Evolutionary conservation across 106 monocot genomes (phyloP).

Genomic region (Dendrobium chrysotoxum): DNA sequence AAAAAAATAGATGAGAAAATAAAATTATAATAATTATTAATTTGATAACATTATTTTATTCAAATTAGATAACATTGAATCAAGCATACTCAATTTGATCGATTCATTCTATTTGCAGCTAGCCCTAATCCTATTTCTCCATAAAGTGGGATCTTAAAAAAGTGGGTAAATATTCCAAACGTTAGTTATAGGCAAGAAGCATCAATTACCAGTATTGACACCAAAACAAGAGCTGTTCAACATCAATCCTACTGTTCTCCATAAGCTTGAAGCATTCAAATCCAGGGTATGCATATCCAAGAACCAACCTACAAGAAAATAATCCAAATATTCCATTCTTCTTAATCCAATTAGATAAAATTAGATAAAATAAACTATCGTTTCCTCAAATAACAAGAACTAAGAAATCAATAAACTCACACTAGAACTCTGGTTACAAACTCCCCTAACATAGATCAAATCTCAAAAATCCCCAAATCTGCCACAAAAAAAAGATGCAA

Average conservation of each 20-base stretch:
- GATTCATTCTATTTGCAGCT: neutral
- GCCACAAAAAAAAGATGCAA: neutral
- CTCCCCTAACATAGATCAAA: constrained; percentile 27
- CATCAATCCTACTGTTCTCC: constrained; percentile 30
- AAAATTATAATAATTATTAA: no score
- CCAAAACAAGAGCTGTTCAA: constrained; percentile 60
- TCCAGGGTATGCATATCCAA: constrained; percentile 75
- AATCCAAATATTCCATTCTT: no score
- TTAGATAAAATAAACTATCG: no score
- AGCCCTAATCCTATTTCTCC: neutral
- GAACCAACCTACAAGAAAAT: no score
- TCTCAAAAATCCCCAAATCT: neutral
- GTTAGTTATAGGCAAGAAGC: neutral
- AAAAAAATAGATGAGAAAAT: no score
- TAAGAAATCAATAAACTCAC: constrained; percentile 10
- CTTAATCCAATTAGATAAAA: no score
- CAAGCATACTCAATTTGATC: no score
- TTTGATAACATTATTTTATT: no score
- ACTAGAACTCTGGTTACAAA: constrained; percentile 22
- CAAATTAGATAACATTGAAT: no score
- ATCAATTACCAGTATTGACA: constrained; percentile 72
- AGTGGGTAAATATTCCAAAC: neutral
- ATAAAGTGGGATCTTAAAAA: neutral
- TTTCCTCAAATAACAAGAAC: no score
- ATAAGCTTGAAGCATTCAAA: constrained; percentile 76